These are phyloP conservation scores for Ganoderma sp. DNA, from an alignment of 1,284 basidiomycete species.

Conservation along the genomic window DNA sequence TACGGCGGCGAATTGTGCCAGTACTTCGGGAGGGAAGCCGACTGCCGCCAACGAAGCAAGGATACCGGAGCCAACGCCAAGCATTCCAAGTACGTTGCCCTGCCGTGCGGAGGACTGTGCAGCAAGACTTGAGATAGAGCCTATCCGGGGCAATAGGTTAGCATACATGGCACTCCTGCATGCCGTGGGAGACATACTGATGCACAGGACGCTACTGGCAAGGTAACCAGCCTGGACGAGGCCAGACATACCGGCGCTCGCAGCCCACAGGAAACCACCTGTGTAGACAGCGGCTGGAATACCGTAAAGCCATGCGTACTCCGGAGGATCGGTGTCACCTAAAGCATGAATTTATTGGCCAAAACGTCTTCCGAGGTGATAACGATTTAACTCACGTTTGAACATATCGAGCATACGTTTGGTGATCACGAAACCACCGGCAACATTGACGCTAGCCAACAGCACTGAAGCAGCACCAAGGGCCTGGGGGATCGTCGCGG, in stretches of 20 bases:
- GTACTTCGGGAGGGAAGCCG: constrained; percentile 75
- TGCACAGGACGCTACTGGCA: constrained; percentile 81
- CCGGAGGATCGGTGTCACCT: constrained; percentile 83
- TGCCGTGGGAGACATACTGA: constrained; percentile 53
- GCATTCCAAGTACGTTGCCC: constrained; percentile 82
- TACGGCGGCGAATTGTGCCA: constrained; percentile 79
- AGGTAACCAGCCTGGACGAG: constrained; percentile 86
- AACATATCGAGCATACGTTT: constrained; percentile 92
- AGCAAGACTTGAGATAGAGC: constrained; percentile 73
- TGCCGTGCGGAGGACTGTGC: constrained; percentile 82
- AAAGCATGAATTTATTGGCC: constrained; percentile 6
- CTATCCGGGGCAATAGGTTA: constrained; percentile 42
- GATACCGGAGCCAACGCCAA: constrained; percentile 82
- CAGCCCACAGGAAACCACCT: constrained; percentile 79
- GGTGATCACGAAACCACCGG: constrained; percentile 83
- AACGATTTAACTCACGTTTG: constrained; percentile 60
- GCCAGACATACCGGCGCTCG: constrained; percentile 82
- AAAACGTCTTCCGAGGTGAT: background rate
- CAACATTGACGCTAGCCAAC: constrained; percentile 83
- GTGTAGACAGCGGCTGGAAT: constrained; percentile 81
- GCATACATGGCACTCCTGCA: background rate
- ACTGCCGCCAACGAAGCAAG: constrained; percentile 80
- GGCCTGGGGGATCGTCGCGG: constrained; percentile 77
- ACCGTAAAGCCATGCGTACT: constrained; percentile 82
- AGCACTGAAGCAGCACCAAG: constrained; percentile 82